These are phyloP conservation scores for Isatis lusitanica DNA, from an alignment of 441 rosid genomes.

Conservation along the genomic window DNA sequence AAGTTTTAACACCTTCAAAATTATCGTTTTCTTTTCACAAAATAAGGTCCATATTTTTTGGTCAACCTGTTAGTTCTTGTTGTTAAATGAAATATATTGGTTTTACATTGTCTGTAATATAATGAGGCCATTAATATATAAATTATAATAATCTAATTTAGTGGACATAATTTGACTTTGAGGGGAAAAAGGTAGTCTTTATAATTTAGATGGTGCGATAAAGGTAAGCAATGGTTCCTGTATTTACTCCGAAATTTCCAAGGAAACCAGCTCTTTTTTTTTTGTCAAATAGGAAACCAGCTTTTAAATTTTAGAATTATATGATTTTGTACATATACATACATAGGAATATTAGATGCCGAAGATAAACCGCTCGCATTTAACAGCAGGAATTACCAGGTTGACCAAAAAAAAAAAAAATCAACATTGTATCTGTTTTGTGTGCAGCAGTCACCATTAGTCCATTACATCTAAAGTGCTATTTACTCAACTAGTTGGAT, in stretches of 20 bases:
- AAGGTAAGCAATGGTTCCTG: slow-evolving; percentile 33
- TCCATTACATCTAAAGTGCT: not conserved
- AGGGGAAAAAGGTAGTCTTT: slow-evolving; percentile 19
- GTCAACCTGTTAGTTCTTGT: too few species aligned
- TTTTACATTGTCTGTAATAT: too few species aligned
- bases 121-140: slow-evolving; percentile 22
- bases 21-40: not conserved
- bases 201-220: slow-evolving; percentile 33
- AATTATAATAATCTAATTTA: slow-evolving; percentile 10
- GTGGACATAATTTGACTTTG: slow-evolving; percentile 22
- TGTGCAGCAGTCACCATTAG: not conserved
- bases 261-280: slow-evolving; percentile 5
- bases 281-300: not conserved
- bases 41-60: not conserved
- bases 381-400: not conserved
- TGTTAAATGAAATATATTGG: too few species aligned
- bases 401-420: not conserved
- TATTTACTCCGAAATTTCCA: slow-evolving; percentile 38
- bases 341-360: slow-evolving; percentile 25
- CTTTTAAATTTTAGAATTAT: slow-evolving; percentile 18
- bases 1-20: not conserved
- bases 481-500: not conserved
- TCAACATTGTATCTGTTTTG: not conserved
- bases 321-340: slow-evolving; percentile 15
- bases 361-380: not conserved